Base-by-base conservation (phyloP, 768 basidiomycete species). In the Podaxis mareebaensis region DNA sequence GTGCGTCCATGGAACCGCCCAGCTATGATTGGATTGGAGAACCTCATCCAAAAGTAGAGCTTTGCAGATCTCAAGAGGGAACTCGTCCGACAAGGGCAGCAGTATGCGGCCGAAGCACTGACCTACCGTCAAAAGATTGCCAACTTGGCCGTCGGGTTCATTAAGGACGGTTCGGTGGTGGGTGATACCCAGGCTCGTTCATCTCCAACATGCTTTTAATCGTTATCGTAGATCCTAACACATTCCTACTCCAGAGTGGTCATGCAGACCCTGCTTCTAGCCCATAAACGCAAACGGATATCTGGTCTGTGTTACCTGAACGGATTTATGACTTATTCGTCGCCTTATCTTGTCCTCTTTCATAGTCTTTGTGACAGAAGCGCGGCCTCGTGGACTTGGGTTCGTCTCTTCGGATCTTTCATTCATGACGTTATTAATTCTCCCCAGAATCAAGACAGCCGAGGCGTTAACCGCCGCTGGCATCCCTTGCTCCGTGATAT, bases 191-290 rank as follows among this genome's bases (percentile, higher is more conserved):
- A 57, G 49, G 54, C 59, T 60, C 62, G 58, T 22, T 59, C 53
- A 36, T 55, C 36, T 26, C 51, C 38, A 10, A 33, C 33, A 64
- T 40, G 60, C 36, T 58, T 58, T 60, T 52, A 60, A 52, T 64
- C 42, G 39, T 66, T 62, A 53, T 52, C 72, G 64, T 73, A 98
- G 93, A 95, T 99, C 72, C 84, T 99, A 63, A 98, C 95, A 2
- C 97, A 99, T 76, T 95, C 94, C 38, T 96, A 96, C 79, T 98
- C 95, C 26, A 84, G 97, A 70, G 95, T 98, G 51, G 96, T 99
- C 60, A 90, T 96, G 79, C 89, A 94, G 76, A 91, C 96, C 39
- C 83, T 99, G 58, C 82, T 98, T 52, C 85, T 90, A 62, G 96
- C 97, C 17, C 94, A 96, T 74, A 83, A 89, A 71, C 87, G 85